Evolutionary conservation across 2,329 filamentous ascomycete genomes (phyloP).

Genomic region (Hymenoscyphus fructigenus): DNA sequence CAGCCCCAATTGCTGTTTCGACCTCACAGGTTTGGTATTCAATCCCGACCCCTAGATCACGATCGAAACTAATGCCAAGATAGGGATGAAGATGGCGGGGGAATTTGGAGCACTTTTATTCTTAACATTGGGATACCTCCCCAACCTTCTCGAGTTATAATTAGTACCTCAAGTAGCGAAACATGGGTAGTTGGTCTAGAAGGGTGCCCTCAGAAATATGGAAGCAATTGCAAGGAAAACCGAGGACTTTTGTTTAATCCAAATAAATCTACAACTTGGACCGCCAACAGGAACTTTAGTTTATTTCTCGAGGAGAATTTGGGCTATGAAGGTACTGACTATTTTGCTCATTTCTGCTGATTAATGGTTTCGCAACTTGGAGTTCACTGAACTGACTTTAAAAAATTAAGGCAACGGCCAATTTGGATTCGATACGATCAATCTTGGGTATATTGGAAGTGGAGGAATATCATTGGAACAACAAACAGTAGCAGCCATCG

Average conservation of each 20-base stretch:
- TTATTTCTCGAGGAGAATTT: conserved; percentile 3
- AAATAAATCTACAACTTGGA: conserved; percentile 6
- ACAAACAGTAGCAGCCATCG: conserved; percentile 8
- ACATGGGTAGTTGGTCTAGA: conserved; percentile 62
- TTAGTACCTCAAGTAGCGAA: conserved; percentile 67
- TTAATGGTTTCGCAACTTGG: neutral
- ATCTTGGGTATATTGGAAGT: conserved; percentile 8
- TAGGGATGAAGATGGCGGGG: conserved; percentile 54
- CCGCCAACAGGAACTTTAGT: neutral
- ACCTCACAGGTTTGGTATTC: neutral
- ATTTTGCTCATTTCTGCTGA: neutral
- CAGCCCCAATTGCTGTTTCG: neutral
- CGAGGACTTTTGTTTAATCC: conserved; percentile 3
- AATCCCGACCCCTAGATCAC: neutral
- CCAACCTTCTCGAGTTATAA: conserved; percentile 51
- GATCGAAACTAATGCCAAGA: neutral
- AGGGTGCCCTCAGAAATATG: conserved; percentile 48
- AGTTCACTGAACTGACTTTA: neutral
- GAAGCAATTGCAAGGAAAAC: conserved; percentile 44
- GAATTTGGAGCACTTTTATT: conserved; percentile 67
- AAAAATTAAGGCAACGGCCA: neutral
- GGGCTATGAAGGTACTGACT: neutral
- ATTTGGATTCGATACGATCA: conserved; percentile 7
- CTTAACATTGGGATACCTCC: conserved; percentile 54
- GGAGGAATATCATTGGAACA: conserved; percentile 25